A percentile compares a stretch with the other conserved stretches of the same genome.
phyloP scores from a whole-genome alignment of 495 filamentous ascomycete species.

The Viridothelium virens region DNA sequence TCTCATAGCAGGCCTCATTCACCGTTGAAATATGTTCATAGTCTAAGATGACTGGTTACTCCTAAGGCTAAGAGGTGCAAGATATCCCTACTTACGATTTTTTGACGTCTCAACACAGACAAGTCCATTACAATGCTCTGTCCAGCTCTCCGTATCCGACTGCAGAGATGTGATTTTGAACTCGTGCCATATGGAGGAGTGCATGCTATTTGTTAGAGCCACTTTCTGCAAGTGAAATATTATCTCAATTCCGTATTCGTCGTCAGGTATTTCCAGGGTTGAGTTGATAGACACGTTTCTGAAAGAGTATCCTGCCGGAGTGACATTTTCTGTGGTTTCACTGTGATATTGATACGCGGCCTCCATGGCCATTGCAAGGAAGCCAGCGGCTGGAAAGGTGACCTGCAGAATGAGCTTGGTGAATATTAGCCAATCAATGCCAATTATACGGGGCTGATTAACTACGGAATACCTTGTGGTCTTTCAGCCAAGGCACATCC shows the following conservation, averaged over 20 bases:
- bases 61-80: not conserved
- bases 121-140: conserved; percentile 9
- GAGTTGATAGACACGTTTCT: not conserved
- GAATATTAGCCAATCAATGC: not conserved
- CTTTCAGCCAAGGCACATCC: conserved; percentile 49
- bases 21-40: not conserved
- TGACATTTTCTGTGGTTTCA: not conserved
- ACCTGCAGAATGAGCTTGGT: conserved; percentile 5
- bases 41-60: not conserved
- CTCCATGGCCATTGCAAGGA: conserved; percentile 39
- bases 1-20: not conserved
- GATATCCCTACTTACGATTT: not conserved
- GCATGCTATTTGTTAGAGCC: not conserved
- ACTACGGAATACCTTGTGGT: conserved; percentile 38
- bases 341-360: conserved; percentile 18
- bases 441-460: not conserved
- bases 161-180: not conserved
- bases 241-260: conserved; percentile 7
- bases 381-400: conserved; percentile 40
- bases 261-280: not conserved
- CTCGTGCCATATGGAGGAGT: not conserved
- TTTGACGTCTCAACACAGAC: not conserved
- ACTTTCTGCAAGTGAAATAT: conserved; percentile 2
- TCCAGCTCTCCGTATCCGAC: conserved; percentile 1
- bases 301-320: not conserved